Evolutionary conservation across 768 basidiomycete species (phyloP).

Genomic region (Termitomyces sp.): DNA sequence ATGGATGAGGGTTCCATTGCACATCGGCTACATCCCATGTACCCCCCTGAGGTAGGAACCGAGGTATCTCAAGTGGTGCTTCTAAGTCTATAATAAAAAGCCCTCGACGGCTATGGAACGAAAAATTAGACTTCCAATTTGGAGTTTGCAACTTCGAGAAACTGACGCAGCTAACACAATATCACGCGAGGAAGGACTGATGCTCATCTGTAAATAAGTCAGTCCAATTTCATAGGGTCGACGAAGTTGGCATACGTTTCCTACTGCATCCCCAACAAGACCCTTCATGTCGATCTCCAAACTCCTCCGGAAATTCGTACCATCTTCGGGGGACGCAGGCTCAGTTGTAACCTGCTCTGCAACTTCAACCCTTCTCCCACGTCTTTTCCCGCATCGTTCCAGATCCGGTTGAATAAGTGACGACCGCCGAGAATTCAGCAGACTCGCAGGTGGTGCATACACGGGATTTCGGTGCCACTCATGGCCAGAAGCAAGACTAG

Average conservation of each 20-base stretch:
- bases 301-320: slow-evolving; percentile 50
- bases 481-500: slow-evolving; percentile 7
- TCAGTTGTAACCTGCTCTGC: slow-evolving; percentile 4
- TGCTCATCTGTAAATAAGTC: slow-evolving; percentile 67
- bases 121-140: not conserved
- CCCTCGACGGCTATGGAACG: slow-evolving; percentile 60
- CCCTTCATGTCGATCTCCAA: slow-evolving; percentile 77
- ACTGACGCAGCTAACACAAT: slow-evolving; percentile 82
- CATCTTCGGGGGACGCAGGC: slow-evolving; percentile 40
- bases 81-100: slow-evolving; percentile 95
- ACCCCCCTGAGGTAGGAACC: slow-evolving; percentile 94
- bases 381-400: not conserved
- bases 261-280: slow-evolving; percentile 77
- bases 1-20: slow-evolving; percentile 85
- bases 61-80: slow-evolving; percentile 78
- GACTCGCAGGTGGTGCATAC: slow-evolving; percentile 15
- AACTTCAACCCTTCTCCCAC: slow-evolving; percentile 4
- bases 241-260: slow-evolving; percentile 54
- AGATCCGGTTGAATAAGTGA: slow-evolving; percentile 7
- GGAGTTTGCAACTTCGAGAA: not conserved
- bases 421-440: slow-evolving; percentile 9
- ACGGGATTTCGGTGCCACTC: slow-evolving; percentile 15
- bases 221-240: not conserved
- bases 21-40: slow-evolving; percentile 95
- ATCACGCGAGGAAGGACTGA: slow-evolving; percentile 84